A percentile compares a stretch with the other conserved stretches of the same genome.
These are phyloP conservation scores for Alternaria hordeiaustralica DNA, from an alignment of 2,329 filamentous ascomycete genomes.

Conservation along the genomic window DNA sequence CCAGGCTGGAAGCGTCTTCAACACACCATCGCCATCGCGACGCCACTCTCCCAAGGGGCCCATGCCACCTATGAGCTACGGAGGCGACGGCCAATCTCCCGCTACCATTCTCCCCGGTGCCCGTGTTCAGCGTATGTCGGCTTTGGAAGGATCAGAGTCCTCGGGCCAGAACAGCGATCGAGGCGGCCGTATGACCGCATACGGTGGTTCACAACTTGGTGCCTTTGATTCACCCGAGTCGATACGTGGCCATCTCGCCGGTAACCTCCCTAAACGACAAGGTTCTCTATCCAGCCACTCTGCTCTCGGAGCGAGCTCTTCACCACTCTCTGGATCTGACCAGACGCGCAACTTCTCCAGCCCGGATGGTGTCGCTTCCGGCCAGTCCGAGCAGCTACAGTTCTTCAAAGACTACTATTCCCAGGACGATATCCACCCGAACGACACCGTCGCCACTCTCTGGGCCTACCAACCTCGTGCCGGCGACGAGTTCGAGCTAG, in stretches of 20 bases:
- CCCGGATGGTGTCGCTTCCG: conserved; percentile 80
- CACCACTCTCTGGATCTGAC: conserved; percentile 64
- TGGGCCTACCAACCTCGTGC: conserved; percentile 98
- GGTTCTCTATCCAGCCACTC: conserved; percentile 92
- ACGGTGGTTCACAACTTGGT: conserved; percentile 29
- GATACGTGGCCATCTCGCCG: conserved; percentile 53
- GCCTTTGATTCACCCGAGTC: conserved; percentile 71
- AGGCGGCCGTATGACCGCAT: conserved; percentile 30
- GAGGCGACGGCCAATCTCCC: conserved; percentile 47
- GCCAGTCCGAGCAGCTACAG: conserved; percentile 91
- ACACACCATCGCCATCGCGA: conserved; percentile 78
- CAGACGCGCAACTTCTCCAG: conserved; percentile 76
- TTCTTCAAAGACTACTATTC: conserved; percentile 99
- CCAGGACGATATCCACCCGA: conserved; percentile 90
- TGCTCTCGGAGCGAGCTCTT: conserved; percentile 71
- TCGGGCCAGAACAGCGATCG: conserved; percentile 53
- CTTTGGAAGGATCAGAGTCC: conserved; percentile 76
- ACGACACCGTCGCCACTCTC: conserved; percentile 86
- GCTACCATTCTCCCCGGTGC: conserved; percentile 75
- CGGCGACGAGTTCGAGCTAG: conserved; percentile 88
- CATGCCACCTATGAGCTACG: conserved; percentile 52
- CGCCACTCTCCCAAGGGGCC: conserved; percentile 34
- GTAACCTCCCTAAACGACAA: conserved; percentile 68
- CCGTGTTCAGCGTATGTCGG: conserved; percentile 94
- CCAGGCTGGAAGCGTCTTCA: conserved; percentile 78